Evolutionary conservation across 2,329 filamentous ascomycete genomes (phyloP).

Genomic region (Fusarium paranaense): DNA sequence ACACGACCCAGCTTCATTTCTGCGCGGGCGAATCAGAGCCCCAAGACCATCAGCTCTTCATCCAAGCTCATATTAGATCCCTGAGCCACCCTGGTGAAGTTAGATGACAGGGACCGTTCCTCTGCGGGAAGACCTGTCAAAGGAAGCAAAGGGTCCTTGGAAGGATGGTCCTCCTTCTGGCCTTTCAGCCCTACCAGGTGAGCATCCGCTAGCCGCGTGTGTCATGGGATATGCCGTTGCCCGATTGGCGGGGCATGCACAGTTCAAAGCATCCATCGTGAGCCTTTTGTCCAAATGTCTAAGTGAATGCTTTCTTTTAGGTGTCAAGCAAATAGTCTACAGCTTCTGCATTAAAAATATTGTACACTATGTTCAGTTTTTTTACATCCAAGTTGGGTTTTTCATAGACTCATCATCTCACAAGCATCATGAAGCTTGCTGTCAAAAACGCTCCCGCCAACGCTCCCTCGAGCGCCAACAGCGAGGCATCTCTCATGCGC

Average conservation of each 20-base stretch:
- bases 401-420: slow-evolving; percentile 38
- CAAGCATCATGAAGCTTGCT: slow-evolving; percentile 63
- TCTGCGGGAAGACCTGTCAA: not conserved
- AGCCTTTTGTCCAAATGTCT: not conserved
- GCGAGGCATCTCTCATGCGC: slow-evolving; percentile 76
- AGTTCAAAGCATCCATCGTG: slow-evolving; percentile 6
- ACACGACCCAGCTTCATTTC: slow-evolving; percentile 9
- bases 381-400: slow-evolving; percentile 29
- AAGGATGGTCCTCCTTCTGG: slow-evolving; percentile 10
- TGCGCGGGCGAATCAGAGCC: slow-evolving; percentile 22
- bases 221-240: not conserved
- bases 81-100: slow-evolving; percentile 30
- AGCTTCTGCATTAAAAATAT: slow-evolving; percentile 22
- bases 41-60: slow-evolving; percentile 1
- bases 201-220: not conserved
- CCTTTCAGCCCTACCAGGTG: slow-evolving; percentile 31
- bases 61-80: slow-evolving; percentile 33
- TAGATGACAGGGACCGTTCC: slow-evolving; percentile 19
- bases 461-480: slow-evolving; percentile 76
- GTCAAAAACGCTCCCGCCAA: slow-evolving; percentile 73
- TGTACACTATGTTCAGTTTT: slow-evolving; percentile 31
- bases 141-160: not conserved
- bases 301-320: not conserved
- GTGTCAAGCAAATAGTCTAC: slow-evolving; percentile 20
- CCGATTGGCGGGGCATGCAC: slow-evolving; percentile 25